Evolutionary conservation across 345 rosid species (phyloP).

Genomic region (Populus nigra): DNA sequence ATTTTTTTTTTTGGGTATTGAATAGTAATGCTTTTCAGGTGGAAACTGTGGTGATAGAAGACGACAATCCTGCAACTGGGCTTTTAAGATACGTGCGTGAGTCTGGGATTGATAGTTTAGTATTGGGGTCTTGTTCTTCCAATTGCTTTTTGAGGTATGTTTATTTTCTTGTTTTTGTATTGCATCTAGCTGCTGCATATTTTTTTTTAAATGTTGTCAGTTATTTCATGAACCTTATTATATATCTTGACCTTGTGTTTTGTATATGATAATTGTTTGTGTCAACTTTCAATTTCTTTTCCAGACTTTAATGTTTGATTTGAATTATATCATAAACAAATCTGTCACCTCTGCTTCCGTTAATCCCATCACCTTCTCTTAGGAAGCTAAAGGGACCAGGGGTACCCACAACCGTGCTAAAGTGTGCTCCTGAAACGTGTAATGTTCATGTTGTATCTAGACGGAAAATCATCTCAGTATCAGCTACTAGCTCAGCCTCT

Average conservation of each 20-base stretch:
- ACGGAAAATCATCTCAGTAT: constrained; percentile 44
- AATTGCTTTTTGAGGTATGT: constrained; percentile 48
- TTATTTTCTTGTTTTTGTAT: no score
- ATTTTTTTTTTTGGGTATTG: background rate
- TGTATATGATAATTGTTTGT: no score
- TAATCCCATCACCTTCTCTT: background rate
- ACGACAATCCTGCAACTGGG: constrained; percentile 60
- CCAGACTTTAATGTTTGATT: no score
- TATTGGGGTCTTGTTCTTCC: constrained; percentile 57
- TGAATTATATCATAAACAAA: no score
- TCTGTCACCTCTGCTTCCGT: no score
- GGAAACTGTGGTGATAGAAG: constrained; percentile 69
- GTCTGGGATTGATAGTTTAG: constrained; percentile 51
- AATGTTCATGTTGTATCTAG: constrained; percentile 51
- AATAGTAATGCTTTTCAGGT: constrained; percentile 37
- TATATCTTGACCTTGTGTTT: no score
- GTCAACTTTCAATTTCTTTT: no score
- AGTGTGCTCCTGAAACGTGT: constrained; percentile 49
- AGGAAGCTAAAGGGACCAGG: constrained; percentile 58
- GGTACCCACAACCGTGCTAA: constrained; percentile 49
- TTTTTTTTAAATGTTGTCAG: no score
- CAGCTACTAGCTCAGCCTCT: constrained; percentile 29
- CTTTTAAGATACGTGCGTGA: constrained; percentile 50
- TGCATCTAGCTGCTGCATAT: no score
- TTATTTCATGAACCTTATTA: no score